These are phyloP conservation scores for Kwoniella sp. DNA, from an alignment of 768 basidiomycete genomes.

Conservation along the genomic window DNA sequence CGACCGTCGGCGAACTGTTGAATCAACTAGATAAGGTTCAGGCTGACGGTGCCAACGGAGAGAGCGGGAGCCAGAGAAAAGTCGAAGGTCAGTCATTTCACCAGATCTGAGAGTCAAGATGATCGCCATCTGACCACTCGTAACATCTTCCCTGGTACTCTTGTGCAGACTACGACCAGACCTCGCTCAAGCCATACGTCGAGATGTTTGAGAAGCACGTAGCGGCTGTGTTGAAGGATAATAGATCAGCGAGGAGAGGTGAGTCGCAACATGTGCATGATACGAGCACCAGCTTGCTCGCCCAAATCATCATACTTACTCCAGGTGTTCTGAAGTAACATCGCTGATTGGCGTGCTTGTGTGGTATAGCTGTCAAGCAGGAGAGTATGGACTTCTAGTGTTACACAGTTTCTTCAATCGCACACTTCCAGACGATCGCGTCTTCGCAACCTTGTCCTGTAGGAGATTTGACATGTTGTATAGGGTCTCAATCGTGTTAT, in stretches of 20 bases:
- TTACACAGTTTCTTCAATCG: not conserved
- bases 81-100: constrained; percentile 35
- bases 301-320: not conserved
- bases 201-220: constrained; percentile 82
- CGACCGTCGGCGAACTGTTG: constrained; percentile 82
- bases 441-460: no score
- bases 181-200: constrained; percentile 84
- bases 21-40: constrained; percentile 67
- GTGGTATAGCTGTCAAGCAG: constrained; percentile 27
- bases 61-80: constrained; percentile 16
- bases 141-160: not conserved
- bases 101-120: not conserved
- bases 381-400: constrained; percentile 37
- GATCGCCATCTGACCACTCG: not conserved
- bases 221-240: constrained; percentile 55
- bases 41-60: constrained; percentile 24
- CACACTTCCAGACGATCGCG: no score
- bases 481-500: constrained; percentile 8
- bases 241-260: constrained; percentile 50
- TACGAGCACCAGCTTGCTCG: not conserved
- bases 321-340: no score
- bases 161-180: constrained; percentile 74
- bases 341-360: not conserved
- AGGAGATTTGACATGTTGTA: constrained; percentile 1
- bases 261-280: constrained; percentile 34